Evolutionary conservation across 495 filamentous ascomycete species (phyloP).

Genomic region (Clohesyomyces aquaticus): DNA sequence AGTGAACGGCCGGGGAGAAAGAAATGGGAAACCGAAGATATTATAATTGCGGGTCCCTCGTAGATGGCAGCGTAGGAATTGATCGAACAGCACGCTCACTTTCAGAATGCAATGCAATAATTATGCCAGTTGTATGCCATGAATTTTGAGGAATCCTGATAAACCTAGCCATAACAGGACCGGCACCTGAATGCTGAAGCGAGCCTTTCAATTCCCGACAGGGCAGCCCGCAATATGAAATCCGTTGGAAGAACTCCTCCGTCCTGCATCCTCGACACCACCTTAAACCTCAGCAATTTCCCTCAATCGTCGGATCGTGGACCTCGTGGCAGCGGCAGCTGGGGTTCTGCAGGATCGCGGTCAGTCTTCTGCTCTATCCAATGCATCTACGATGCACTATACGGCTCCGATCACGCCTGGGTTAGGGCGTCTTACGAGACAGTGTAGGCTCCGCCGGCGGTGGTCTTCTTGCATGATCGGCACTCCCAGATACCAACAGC

Average conservation of each 20-base stretch:
- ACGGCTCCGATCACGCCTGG: conserved; percentile 6
- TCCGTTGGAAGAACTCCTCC: conserved; percentile 37
- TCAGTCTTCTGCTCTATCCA: conserved; percentile 5
- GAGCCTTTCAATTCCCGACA: conserved; percentile 15
- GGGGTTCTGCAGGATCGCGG: conserved; percentile 68
- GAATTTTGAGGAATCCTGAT: conserved; percentile 25
- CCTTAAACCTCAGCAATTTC: conserved; percentile 94
- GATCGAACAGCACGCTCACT: too few species aligned
- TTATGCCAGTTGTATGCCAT: conserved; percentile 23
- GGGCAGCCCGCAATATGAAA: conserved; percentile 21
- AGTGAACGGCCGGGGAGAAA: conserved; percentile 9
- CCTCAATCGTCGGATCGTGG: conserved; percentile 94
- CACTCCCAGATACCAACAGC: conserved; percentile 97
- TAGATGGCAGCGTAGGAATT: too few species aligned
- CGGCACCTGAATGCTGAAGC: conserved; percentile 26
- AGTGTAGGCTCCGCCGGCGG: conserved; percentile 95
- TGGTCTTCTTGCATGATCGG: conserved; percentile 71
- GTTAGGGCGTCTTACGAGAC: conserved; percentile 75
- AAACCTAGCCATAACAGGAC: conserved; percentile 27
- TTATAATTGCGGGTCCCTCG: too few species aligned
- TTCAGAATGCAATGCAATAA: background rate
- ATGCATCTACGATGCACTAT: background rate
- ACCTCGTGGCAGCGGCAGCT: conserved; percentile 93
- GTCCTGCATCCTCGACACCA: conserved; percentile 6
- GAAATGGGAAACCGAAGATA: conserved; percentile 16